Base-by-base conservation (phyloP, 1,284 basidiomycete species). In the Phlebopus sp. region DNA sequence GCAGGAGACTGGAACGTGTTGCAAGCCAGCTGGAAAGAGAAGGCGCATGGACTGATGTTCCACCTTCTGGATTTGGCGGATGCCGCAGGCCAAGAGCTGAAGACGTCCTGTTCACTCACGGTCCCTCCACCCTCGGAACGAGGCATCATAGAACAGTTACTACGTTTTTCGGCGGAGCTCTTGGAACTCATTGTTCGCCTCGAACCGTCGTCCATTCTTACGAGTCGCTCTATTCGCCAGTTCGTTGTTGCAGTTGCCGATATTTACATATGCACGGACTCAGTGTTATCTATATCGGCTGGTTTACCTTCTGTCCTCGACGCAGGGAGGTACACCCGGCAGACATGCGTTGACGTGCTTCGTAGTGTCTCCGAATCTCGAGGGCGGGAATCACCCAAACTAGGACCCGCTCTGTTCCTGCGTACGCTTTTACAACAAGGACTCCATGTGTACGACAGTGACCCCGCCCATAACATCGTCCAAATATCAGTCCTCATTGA, bases 401-500 rank as follows among this genome's bases (percentile, higher is more conserved):
- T 60, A 1, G 69, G 68, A 7, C 69, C 74, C 49, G 69, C 67
- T 17, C 57, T 81, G 19, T 70, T 85, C 14, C 64, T 90, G 37
- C 72, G 72, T 25, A 69, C 74, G 0, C 68, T 90, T 21, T 66
- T 90, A 10, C 73, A 75, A 30, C 73, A 78, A 42, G 73, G 71
- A 0, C 54, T 70, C 2, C 55, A 59, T 17, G 60, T 63, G 25
- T 61, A 64, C 13, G 66, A 71, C 29, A 46, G 68, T 13, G 83
- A 87, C 55, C 82, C 83, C 1, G 73, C 72, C 0, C 71, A 75
- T 51, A 81, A 81, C 50, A 57, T 83, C 4, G 60, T 71, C 18
- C 82, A 84, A 54, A 67, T 79, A 3, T 79, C 79, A 56, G 67
- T 67, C 40, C 68, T 90, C 38, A 58, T 87, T 34, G 77, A 84